Evolutionary conservation across 164 flowering plant species (phyloP).

Genomic region (Malania oleifera): DNA sequence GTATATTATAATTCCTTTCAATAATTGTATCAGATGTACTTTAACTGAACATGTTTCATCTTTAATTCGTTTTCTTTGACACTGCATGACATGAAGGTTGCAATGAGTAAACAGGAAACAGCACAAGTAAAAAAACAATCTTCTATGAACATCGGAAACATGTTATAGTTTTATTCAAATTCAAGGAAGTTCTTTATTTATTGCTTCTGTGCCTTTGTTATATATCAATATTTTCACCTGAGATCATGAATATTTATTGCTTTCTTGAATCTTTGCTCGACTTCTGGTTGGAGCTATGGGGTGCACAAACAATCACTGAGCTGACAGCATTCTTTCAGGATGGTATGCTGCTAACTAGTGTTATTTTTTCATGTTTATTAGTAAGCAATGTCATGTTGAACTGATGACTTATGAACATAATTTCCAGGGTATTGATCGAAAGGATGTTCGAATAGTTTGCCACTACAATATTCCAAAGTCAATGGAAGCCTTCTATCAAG

Average conservation of each 20-base stretch:
- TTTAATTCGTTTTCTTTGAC: too few relatives aligned
- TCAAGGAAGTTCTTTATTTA: neutral
- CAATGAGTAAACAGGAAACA: too few relatives aligned
- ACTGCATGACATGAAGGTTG: too few relatives aligned
- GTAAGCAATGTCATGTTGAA: neutral
- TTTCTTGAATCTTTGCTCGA: conserved; percentile 8
- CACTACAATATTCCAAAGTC: conserved; percentile 92
- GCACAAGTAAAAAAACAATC: too few relatives aligned
- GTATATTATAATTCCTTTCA: too few relatives aligned
- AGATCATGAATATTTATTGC: conserved; percentile 14
- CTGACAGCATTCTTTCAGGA: conserved; percentile 45
- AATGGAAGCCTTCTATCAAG: conserved; percentile 96
- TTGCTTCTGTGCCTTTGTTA: neutral
- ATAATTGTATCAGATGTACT: too few relatives aligned
- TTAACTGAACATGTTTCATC: too few relatives aligned
- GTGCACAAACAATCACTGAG: conserved; percentile 21
- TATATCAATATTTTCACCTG: conserved; percentile 1
- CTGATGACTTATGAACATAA: conserved; percentile 7
- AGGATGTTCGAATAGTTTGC: conserved; percentile 86
- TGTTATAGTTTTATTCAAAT: too few relatives aligned
- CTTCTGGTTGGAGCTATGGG: conserved; percentile 30
- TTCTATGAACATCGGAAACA: too few relatives aligned
- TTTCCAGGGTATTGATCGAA: conserved; percentile 81
- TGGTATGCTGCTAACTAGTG: conserved; percentile 41
- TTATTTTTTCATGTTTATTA: conserved; percentile 3